Conservation (phyloP, 1,139 yeast species). For the Sugiyamaella grinbergsii region DNA sequence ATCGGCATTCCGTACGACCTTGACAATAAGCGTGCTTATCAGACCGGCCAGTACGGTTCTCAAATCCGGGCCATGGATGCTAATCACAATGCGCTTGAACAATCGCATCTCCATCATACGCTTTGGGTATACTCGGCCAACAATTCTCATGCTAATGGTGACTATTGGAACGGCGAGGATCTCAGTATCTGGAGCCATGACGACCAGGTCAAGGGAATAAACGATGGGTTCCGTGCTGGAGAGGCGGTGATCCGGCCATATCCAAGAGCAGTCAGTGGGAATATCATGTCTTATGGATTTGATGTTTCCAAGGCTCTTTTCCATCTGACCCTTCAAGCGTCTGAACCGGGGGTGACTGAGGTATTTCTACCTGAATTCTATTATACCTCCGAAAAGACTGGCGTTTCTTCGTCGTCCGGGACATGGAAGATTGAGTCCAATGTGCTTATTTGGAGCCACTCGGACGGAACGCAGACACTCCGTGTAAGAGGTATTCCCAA, state of each 20-base stretch:
- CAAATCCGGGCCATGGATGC: constrained; percentile 89
- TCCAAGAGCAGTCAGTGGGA: constrained; percentile 41
- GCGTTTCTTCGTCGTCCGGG: constrained; percentile 60
- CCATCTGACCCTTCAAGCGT: constrained; percentile 31
- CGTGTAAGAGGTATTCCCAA: constrained; percentile 34
- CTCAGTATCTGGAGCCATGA: constrained; percentile 82
- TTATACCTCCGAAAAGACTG: constrained; percentile 52
- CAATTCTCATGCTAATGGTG: constrained; percentile 83
- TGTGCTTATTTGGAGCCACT: constrained; percentile 68
- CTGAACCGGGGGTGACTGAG: constrained; percentile 30
- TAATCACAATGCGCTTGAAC: constrained; percentile 73
- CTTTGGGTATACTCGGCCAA: constrained; percentile 81
- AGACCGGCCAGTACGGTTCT: constrained; percentile 61
- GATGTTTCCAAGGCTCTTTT: constrained; percentile 38
- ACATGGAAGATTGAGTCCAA: constrained; percentile 54
- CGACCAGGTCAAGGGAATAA: constrained; percentile 43
- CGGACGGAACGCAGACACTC: constrained; percentile 36
- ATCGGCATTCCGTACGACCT: constrained; percentile 98
- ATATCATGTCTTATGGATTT: constrained; percentile 34
- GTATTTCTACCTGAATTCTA: constrained; percentile 75
- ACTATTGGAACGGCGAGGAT: constrained; percentile 91
- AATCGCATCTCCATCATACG: constrained; percentile 68
- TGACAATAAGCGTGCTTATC: constrained; percentile 74
- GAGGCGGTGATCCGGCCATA: constrained; percentile 44
- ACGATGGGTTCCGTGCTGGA: constrained; percentile 37